Evolutionary conservation across 139 green algal genomes (phyloP), one percentile per base, ranked within the genome.

Genomic region (Nannochloris sp.): DNA sequence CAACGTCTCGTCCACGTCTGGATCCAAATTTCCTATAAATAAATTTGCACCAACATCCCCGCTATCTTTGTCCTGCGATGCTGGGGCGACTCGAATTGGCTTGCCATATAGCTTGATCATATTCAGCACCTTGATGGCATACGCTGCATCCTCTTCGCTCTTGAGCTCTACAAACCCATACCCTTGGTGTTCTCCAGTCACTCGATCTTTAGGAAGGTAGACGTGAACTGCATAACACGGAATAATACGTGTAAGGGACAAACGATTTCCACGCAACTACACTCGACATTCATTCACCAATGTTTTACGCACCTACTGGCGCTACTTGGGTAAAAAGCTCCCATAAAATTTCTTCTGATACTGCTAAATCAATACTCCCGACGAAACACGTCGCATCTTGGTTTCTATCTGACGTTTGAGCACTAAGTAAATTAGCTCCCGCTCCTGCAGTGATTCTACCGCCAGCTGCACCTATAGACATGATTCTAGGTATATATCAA

Each of bases 101-200:
- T 97, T 98, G 29, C 81, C 90, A 68, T 83, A 94, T 16, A 99
- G 53, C 69, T 95, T 97, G 57, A 96, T 85, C 91, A 97, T 81
- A 81, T 97, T 96, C 0, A 97, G 64, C 15, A 97, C 74, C 49
- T 97, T 96, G 34, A 97, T 93, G 8, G 84, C 85, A 76, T 98
- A 98, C 64, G 97, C 89, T 0, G 91, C 88, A 66, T 98, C 93
- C 56, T 97, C 88, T 64, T 97, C 91, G 0, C 64, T 74, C 11
- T 71, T 62, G 57, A 95, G 96, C 78, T 99, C 93, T 54, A 98
- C 92, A 71, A 99, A 99, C 19, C 88, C 93, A 64, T 98, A 98
- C n/a, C 91, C 85, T 70, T 98, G 90, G 71, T 99, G 93, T 43
- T 78, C 62, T 54, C 81, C 90, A 8, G 92, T 97, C 8, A 99